A percentile compares a stretch with the other conserved stretches of the same genome.
Evolutionary conservation across 2,329 filamentous ascomycete genomes (phyloP).

Genomic region (Phyllosticta citribraziliensis): DNA sequence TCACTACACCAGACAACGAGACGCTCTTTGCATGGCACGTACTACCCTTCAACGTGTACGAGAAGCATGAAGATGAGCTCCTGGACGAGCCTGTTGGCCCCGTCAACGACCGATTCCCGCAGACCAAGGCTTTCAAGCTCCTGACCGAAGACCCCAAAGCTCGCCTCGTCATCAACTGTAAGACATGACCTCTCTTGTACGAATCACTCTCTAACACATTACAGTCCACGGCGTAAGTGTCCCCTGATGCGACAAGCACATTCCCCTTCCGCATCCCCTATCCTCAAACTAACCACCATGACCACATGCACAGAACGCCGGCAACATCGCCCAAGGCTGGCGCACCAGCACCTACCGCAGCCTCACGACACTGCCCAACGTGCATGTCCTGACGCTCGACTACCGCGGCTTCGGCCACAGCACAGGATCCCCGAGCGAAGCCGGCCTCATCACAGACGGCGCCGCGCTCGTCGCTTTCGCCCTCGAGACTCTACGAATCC

Average conservation of each 20-base stretch:
- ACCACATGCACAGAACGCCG: slow-evolving; percentile 57
- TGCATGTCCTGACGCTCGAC: slow-evolving; percentile 53
- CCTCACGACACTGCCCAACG: slow-evolving; percentile 55
- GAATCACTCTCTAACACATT: slow-evolving; percentile 7
- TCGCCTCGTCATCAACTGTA: slow-evolving; percentile 47
- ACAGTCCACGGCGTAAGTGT: slow-evolving; percentile 53
- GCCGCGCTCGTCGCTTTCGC: slow-evolving; percentile 46
- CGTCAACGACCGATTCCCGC: slow-evolving; percentile 32
- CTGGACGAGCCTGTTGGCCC: slow-evolving; percentile 29
- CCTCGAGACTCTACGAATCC: slow-evolving; percentile 41
- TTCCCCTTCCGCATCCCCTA: slow-evolving; percentile 10
- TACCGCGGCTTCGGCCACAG: slow-evolving; percentile 52
- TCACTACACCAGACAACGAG: slow-evolving; percentile 66
- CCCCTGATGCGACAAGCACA: neutral
- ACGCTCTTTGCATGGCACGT: slow-evolving; percentile 85
- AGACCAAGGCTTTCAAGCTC: slow-evolving; percentile 41
- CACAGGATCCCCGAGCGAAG: slow-evolving; percentile 45
- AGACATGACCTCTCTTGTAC: slow-evolving; percentile 5
- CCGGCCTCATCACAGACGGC: slow-evolving; percentile 46
- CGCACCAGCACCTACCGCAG: slow-evolving; percentile 70
- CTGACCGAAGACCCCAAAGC: slow-evolving; percentile 42
- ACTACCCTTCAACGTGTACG: slow-evolving; percentile 67
- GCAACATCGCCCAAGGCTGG: slow-evolving; percentile 69
- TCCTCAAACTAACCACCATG: slow-evolving; percentile 12
- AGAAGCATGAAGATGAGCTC: slow-evolving; percentile 57